Evolutionary conservation across 176 grass and related monocot species (phyloP).

Genomic region (Metroxylon sagu): DNA sequence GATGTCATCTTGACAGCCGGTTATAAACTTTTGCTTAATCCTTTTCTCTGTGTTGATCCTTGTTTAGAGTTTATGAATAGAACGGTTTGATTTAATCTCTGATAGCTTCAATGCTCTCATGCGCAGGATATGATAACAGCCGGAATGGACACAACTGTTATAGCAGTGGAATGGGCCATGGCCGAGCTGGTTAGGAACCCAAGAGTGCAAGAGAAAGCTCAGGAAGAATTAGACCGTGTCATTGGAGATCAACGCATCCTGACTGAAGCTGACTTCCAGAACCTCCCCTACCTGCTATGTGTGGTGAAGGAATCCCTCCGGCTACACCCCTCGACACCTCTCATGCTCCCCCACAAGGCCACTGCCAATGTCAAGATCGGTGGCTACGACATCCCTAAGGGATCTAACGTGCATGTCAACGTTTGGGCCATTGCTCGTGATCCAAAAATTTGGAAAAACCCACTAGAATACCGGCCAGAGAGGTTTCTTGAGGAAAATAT

Average conservation of each 20-base stretch:
- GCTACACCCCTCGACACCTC: conserved; percentile 49
- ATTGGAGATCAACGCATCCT: conserved; percentile 36
- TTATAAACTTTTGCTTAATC: no score
- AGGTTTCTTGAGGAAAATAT: conserved; percentile 52
- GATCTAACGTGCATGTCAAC: conserved; percentile 54
- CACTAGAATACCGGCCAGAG: conserved; percentile 53
- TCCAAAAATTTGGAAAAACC: conserved; percentile 47
- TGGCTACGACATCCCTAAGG: conserved; percentile 53
- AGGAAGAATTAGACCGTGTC: conserved; percentile 48
- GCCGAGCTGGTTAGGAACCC: conserved; percentile 55
- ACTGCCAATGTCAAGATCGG: conserved; percentile 36
- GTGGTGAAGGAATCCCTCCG: conserved; percentile 62
- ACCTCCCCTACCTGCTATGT: conserved; percentile 48
- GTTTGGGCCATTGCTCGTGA: conserved; percentile 61
- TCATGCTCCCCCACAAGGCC: conserved; percentile 78
- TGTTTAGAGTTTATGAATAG: no score
- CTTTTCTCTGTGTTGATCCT: no score
- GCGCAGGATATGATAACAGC: conserved; percentile 7
- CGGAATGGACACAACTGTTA: conserved; percentile 66
- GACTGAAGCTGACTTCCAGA: conserved; percentile 45
- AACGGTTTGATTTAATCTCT: no score
- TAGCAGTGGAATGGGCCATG: conserved; percentile 64
- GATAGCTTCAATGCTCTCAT: no score
- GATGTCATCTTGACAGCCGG: no score
- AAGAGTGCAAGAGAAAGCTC: conserved; percentile 52